Base-by-base conservation (phyloP, 2,329 filamentous ascomycete genomes). In the Tolypocladium sp. region DNA sequence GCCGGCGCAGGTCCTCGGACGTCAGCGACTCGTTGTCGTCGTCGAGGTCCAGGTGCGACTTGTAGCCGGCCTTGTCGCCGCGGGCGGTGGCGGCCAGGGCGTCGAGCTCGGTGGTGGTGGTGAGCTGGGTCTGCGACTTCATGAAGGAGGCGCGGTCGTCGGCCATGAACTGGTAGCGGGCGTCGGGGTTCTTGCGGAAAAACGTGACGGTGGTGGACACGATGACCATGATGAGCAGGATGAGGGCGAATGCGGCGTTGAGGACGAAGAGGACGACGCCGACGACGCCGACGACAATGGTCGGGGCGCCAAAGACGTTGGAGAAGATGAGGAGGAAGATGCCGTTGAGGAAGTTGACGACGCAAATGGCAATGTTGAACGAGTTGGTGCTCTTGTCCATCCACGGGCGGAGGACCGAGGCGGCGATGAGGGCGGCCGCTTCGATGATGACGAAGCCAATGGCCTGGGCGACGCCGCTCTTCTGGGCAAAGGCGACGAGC, bases 361-460 rank as follows among this genome's bases (percentile, higher is more conserved):
- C 88, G 63, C 86, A 89, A 68, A 97, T 97, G 61, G 91, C 84
- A 69, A 97, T 96, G 77, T 97, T 97, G 82, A 96, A 96, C 55
- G 88, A 87, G 74, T 97, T 97, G 62, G 91, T 96, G 78, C 92
- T 93, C 85, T 96, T 96, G 81, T 97, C 93, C 93, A 97, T 97
- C 89, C 91, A 97, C 22, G 93, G 93, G 61, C 91, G 87, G 65
- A 97, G 77, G 58, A 96, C 87, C 61, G 86, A 89, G 59, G 91
- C 86, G 27, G 77, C 85, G 66, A 96, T 88, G 59, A 97, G 81
- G 66, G 89, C 87, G 57, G 75, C 84, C 2, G 88, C 88, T 74
- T 97, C 93, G 59, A 97, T 85, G 61, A 97, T 79, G 46, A 97
- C 79, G 60, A 97, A 82, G 20, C 87, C 90, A 60, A 97, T 80